Conservation (phyloP, 2,329 filamentous ascomycete genomes). For the Trichoderma koningii region DNA sequence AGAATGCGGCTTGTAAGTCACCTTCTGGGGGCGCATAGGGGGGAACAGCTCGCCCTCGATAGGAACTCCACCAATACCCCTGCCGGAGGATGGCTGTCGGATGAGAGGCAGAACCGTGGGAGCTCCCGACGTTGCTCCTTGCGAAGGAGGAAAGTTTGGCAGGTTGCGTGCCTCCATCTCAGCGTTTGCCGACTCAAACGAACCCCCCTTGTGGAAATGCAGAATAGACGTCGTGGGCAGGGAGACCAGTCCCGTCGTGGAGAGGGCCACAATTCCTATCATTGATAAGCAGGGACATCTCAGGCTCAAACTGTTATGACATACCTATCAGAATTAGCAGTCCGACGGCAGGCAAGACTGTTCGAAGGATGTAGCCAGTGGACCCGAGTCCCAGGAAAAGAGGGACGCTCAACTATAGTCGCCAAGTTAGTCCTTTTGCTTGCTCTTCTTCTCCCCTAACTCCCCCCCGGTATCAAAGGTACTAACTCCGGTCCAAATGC, state of each 20-base stretch:
- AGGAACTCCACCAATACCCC: slow-evolving; percentile 44
- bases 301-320: background rate
- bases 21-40: slow-evolving; percentile 40
- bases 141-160: slow-evolving; percentile 28
- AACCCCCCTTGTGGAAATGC: background rate
- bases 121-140: background rate
- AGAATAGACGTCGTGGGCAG: background rate
- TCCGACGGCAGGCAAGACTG: slow-evolving; percentile 54
- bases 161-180: slow-evolving; percentile 6
- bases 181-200: slow-evolving; percentile 1
- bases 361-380: slow-evolving; percentile 49
- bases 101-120: slow-evolving; percentile 42
- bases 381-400: slow-evolving; percentile 52
- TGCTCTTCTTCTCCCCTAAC: background rate
- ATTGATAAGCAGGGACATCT: background rate
- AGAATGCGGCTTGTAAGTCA: slow-evolving; percentile 29
- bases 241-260: slow-evolving; percentile 33
- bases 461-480: background rate
- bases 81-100: slow-evolving; percentile 41
- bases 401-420: slow-evolving; percentile 51
- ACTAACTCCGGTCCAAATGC: slow-evolving; percentile 58
- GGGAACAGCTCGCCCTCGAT: slow-evolving; percentile 48
- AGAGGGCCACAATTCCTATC: slow-evolving; percentile 42
- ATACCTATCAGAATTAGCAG: slow-evolving; percentile 53
- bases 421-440: slow-evolving; percentile 22